Conservation (phyloP, 257 asterid genomes). For the Nicotiana noctiflora region DNA sequence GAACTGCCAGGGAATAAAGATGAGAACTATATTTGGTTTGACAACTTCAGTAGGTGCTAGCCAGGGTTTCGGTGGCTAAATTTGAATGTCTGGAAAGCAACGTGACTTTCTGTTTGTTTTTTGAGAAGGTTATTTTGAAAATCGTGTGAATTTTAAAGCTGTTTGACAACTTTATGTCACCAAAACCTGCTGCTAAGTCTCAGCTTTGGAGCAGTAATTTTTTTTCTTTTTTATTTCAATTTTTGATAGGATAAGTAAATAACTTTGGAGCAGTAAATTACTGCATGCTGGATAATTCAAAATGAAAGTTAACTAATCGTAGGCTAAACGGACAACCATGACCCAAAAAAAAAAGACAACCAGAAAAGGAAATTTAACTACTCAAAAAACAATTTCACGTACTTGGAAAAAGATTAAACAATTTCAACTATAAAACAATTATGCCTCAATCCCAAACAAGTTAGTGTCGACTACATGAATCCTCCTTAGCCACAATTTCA, state of each 20-base stretch:
- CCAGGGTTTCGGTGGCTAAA: not conserved
- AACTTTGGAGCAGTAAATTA: no score
- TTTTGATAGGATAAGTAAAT: no score
- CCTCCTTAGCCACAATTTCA: not conserved
- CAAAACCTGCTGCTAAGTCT: not conserved
- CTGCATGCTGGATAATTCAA: not conserved
- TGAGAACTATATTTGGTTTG: slow-evolving; percentile 1
- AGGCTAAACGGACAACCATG: not conserved
- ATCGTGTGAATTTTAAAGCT: not conserved
- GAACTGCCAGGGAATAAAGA: not conserved
- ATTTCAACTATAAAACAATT: not conserved
- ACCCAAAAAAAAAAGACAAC: not conserved
- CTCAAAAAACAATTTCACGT: not conserved
- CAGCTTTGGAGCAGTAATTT: not conserved
- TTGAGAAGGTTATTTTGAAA: not conserved
- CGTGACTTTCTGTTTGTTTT: not conserved
- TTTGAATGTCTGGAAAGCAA: not conserved
- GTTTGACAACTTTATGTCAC: not conserved
- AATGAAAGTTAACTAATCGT: not conserved
- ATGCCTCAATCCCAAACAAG: no score
- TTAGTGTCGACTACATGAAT: no score
- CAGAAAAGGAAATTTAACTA: not conserved
- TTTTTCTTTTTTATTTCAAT: no score
- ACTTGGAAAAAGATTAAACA: not conserved
- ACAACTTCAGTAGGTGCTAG: not conserved